Base-by-base conservation (phyloP, 306 rosid species). In the Cucumis melo region DNA sequence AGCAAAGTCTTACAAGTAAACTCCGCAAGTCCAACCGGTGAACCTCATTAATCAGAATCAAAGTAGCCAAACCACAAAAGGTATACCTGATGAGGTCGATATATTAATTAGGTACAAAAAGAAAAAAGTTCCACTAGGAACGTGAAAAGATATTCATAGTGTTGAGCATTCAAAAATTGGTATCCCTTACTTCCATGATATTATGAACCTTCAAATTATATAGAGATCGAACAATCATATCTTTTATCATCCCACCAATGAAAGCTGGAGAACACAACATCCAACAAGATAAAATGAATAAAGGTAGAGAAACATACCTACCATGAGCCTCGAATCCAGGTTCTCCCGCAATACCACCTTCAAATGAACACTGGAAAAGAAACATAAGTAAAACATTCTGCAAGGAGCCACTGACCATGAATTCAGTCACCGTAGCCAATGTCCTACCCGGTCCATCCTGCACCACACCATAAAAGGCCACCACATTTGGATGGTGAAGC, bases 271-370 rank as follows among this genome's bases (percentile, higher is more conserved):
- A 23, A 70, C 19, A 15, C 17, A 4, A 54, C 59, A 36, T 8
- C 54, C 73, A 65, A 13, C 24, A 41, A 80, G 60, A 58, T 70
- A 1, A 1, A 9, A 42, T 63, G 48, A 61, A 10, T 48, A 7
- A 55, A 44, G 32, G 32, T 62, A n/a, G n/a, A 63, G 82, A 84
- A 73, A 91, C 96, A 70, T 91, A 93, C 97, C 98, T 96, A 81
- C 98, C 98, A 83, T 93, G 98, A 88, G 98, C 98, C 85, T 93
- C 98, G 38, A 91, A 82, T 77, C 91, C 96, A 80, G 98, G 97
- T 80, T 93, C 98, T 46, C 98, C 98, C 36, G 90, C 87, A 84
- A 91, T 90, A 58, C 97, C n/a, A n/a, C n/a, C n/a, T n/a, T n/a
- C n/a, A n/a, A n/a, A n/a, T n/a, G n/a, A n/a, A n/a, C n/a, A n/a